phyloP scores from a whole-genome alignment of 306 rosid species.

The Vigna trinervia region DNA sequence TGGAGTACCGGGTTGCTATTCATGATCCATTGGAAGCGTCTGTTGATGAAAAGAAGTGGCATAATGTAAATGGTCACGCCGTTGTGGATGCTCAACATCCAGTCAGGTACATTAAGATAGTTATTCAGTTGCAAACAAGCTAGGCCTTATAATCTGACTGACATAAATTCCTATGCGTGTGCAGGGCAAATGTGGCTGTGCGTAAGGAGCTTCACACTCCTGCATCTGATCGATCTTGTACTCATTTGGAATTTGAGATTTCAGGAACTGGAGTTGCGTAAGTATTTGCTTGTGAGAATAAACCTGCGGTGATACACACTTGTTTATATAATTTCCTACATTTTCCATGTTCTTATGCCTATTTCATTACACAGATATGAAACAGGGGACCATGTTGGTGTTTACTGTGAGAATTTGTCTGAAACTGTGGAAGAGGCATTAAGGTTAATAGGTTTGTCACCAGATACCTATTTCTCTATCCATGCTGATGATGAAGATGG shows the following conservation, averaged over 20 bases:
- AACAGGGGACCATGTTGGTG: slow-evolving; percentile 99
- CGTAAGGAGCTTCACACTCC: slow-evolving; percentile 88
- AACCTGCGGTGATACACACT: neutral
- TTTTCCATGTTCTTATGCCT: slow-evolving; percentile 32
- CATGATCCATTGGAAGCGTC: slow-evolving; percentile 63
- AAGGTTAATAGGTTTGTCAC: slow-evolving; percentile 70
- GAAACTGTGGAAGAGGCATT: slow-evolving; percentile 86
- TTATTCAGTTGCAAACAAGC: slow-evolving; percentile 25
- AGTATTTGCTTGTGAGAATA: slow-evolving; percentile 47
- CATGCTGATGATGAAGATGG: slow-evolving; percentile 87
- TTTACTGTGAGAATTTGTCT: slow-evolving; percentile 85
- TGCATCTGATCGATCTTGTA: slow-evolving; percentile 93
- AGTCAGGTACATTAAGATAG: slow-evolving; percentile 62
- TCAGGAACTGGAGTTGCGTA: slow-evolving; percentile 78
- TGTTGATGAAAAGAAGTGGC: slow-evolving; percentile 65
- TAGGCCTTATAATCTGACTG: slow-evolving; percentile 50
- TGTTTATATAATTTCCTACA: slow-evolving; percentile 23
- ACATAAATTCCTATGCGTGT: slow-evolving; percentile 46
- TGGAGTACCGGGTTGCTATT: slow-evolving; percentile 79
- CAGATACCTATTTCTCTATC: slow-evolving; percentile 80
- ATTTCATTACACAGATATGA: slow-evolving; percentile 71
- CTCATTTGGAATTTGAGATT: slow-evolving; percentile 93
- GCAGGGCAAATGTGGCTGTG: slow-evolving; percentile 93
- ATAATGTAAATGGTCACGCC: slow-evolving; percentile 80
- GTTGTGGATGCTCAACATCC: slow-evolving; percentile 96